A percentile compares a stretch with the other conserved stretches of the same genome.
Evolutionary conservation across 148 eudicot genomes (phyloP).

Genomic region (Rhododendron vialii): DNA sequence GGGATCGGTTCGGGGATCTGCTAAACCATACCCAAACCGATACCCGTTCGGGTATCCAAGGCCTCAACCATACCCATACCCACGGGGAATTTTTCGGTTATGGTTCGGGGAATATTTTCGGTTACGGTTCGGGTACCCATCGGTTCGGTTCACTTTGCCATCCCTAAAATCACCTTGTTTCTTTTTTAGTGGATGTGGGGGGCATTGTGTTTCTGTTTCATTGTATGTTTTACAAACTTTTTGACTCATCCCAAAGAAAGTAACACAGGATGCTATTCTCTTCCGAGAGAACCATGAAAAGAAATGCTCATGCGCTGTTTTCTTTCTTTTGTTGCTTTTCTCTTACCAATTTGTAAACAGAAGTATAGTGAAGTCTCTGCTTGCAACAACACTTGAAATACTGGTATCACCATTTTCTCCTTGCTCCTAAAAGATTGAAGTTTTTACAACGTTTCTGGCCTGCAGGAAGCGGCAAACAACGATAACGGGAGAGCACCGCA

Average conservation of each 20-base stretch:
- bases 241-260: neutral
- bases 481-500: constrained; percentile 93
- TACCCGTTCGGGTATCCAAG: too few relatives aligned
- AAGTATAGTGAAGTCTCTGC: neutral
- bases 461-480: constrained; percentile 84
- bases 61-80: too few relatives aligned
- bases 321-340: neutral
- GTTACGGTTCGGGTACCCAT: too few relatives aligned
- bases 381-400: neutral
- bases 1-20: too few relatives aligned
- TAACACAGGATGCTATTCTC: neutral
- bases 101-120: too few relatives aligned
- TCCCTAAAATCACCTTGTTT: neutral
- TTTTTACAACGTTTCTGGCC: constrained; percentile 7
- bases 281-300: neutral
- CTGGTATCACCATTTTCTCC: neutral
- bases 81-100: too few relatives aligned
- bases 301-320: neutral
- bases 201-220: neutral
- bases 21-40: too few relatives aligned
- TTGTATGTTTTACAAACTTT: neutral
- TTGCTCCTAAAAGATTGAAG: neutral
- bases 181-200: neutral
- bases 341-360: neutral
- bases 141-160: too few relatives aligned